Evolutionary conservation across 2,329 filamentous ascomycete species (phyloP).

Genomic region (Colletotrichum somersetense): DNA sequence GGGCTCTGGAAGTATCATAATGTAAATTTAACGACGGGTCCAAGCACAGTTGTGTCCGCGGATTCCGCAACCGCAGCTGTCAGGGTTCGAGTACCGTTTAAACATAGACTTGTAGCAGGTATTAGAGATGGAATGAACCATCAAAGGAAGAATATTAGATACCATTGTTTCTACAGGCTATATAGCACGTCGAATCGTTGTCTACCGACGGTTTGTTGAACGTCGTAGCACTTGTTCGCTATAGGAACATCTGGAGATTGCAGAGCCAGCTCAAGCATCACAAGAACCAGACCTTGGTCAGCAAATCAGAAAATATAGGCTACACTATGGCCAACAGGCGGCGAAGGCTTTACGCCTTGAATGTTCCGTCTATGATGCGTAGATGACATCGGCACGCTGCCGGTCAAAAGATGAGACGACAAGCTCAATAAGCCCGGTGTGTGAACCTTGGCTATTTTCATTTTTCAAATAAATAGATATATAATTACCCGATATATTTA

Average conservation of each 20-base stretch:
- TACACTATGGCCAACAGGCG: too few species aligned
- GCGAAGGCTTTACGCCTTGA: not conserved
- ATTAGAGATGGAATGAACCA: not conserved
- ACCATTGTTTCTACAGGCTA: not conserved
- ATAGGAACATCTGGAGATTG: not conserved
- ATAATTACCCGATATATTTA: too few species aligned
- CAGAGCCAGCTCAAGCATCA: too few species aligned
- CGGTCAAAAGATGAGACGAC: not conserved
- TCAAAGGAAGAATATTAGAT: not conserved
- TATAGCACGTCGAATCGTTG: fast-evolving
- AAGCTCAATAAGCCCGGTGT: too few species aligned
- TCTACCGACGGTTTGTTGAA: not conserved
- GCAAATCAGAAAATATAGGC: not conserved
- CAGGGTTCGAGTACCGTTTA: too few species aligned
- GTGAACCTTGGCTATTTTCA: too few species aligned
- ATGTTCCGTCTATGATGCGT: not conserved
- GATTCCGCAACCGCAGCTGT: not conserved
- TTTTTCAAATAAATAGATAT: too few species aligned
- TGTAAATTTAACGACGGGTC: not conserved
- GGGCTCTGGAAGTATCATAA: not conserved
- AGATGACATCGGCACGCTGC: not conserved
- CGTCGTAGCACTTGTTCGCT: not conserved
- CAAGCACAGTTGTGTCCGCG: not conserved
- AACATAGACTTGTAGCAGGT: not conserved
- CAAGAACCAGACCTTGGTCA: not conserved